These are phyloP conservation scores for Teunomyces kruisii DNA, from an alignment of 805 yeast genomes.

Conservation along the genomic window DNA sequence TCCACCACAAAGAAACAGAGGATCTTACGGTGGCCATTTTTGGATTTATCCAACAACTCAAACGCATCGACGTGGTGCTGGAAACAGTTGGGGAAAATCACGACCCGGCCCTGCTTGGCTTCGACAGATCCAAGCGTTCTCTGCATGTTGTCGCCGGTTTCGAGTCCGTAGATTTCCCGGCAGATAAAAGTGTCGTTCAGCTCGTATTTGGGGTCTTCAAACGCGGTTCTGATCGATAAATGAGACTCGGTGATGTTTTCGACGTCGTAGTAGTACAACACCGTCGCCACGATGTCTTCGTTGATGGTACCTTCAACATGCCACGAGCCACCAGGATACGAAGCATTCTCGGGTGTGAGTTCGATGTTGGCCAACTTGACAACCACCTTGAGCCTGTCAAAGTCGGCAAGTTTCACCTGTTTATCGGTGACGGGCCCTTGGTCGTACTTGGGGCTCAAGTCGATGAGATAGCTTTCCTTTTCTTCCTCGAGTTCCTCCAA, in stretches of 20 bases:
- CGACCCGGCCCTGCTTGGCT: constrained; percentile 23
- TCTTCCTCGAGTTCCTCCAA: constrained; percentile 10
- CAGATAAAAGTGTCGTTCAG: constrained; percentile 30
- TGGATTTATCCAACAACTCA: constrained; percentile 32
- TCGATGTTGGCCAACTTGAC: constrained; percentile 42
- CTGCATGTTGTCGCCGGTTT: constrained; percentile 27
- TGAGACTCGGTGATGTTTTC: constrained; percentile 38
- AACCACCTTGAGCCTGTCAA: constrained; percentile 32
- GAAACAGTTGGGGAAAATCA: constrained; percentile 38
- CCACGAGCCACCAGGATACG: constrained; percentile 42
- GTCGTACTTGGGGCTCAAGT: constrained; percentile 3
- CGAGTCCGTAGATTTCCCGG: constrained; percentile 25
- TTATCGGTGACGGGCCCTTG: constrained; percentile 6
- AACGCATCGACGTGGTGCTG: constrained; percentile 44
- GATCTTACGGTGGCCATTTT: constrained; percentile 38
- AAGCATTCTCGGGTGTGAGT: constrained; percentile 40
- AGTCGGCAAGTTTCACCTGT: constrained; percentile 14
- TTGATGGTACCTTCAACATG: constrained; percentile 43
- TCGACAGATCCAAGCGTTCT: constrained; percentile 24
- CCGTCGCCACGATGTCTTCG: constrained; percentile 43
- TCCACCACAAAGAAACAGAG: constrained; percentile 42
- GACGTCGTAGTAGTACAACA: constrained; percentile 39
- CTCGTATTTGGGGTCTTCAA: constrained; percentile 33
- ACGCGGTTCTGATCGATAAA: constrained; percentile 28
- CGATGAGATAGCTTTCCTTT: constrained; percentile 1